phyloP scores from a whole-genome alignment of 345 rosid genomes.

The rapeseed (Brassica napus) region Da-Ae NC_063441.1:9600001-9600500 shows the following conservation, averaged over 20 bases:
- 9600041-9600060: conserved; percentile 1
- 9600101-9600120: not conserved
- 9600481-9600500: no score
- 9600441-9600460: no score
- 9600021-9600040: conserved; percentile 14
- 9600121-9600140: not conserved
- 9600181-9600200: not conserved
- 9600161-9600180: not conserved
- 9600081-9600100: not conserved
- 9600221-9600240: no score
- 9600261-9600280: not conserved
- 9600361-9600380: no score
- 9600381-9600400: no score
- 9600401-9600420: no score
- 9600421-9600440: no score
- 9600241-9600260: not conserved
- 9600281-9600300: not conserved
- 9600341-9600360: no score
- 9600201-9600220: not conserved
- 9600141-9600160: not conserved
- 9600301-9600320: not conserved
- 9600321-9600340: not conserved
- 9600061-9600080: not conserved
- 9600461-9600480: no score
- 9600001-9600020: not conserved